Evolutionary conservation across 2,329 filamentous ascomycete species (phyloP), one percentile per base, ranked within the genome.

Genomic region (Pseudogymnoascus sp.): DNA sequence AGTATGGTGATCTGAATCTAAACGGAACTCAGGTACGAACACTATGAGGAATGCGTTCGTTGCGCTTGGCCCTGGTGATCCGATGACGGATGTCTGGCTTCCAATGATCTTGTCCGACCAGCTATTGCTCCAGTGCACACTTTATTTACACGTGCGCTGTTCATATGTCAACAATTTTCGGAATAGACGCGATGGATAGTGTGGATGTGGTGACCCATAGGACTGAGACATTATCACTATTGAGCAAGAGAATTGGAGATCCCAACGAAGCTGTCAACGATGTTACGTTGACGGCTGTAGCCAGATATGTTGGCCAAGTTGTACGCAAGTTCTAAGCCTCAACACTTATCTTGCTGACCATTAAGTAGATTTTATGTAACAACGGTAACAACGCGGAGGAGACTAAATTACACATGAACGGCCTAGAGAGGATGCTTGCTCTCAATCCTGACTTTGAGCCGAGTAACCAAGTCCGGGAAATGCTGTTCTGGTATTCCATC

Each of bases 91-190:
- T 11, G 11, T 62, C 3, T 62, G 60, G 60, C 23, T 62, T 11
- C 60, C 60, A 49, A 46, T 62, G 40, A 62, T 62, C 28, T 21
- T 62, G 16, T 62, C 60, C n/a, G 60, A 62, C 21, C 21, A 62
- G 14, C 5, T 62, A 16, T 46, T 53, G 8, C 43, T 62, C 11
- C 60, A 62, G 23, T 62, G 60, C 2, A 46, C 37, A 6, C 28
- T 62, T 5, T 62, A 62, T 62, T 5, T 62, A 62, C 11, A 49
- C 40, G 1, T n/a, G 7, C 37, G 28, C 60, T 16, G 23, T 62
- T 34, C 60, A 62, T 11, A 62, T 62, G 60, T 31, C 60, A 28
- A 16, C 38, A 4, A 62, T 62, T 34, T 62, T 34, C n/a, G 60
- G 60, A 18, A 62, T 62, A 28, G 60, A 62, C n/a, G 25, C 34